Base-by-base conservation (phyloP, 1,284 basidiomycete genomes). In the Inonotus hispidus region DNA sequence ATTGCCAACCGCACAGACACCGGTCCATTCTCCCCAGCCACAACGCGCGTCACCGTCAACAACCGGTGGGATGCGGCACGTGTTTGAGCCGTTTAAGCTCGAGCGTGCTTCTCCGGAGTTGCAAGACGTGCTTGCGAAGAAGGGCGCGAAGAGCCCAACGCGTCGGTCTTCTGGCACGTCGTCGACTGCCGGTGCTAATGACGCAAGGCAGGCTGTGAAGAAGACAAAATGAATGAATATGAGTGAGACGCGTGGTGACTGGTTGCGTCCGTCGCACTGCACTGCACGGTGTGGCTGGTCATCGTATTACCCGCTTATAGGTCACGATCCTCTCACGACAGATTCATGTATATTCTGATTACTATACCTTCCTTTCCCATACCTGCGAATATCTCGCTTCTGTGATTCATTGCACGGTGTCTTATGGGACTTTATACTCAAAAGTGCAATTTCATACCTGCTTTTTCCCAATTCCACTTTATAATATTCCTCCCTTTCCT, bases 101-200 rank as follows among this genome's bases (percentile, higher is more conserved):
- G 81, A 82, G 58, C 76, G 78, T 19, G 76, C 79, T 25, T 81
- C 82, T 25, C 83, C 84, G 55, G 83, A 85, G 65, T 74, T 85
- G 57, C 77, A 73, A 60, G 76, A 78, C 65, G 74, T 84, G 58
- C 71, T 84, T 62, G 75, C 77, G 71, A 82, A 80, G 73, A 82
- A 80, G 68, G 67, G 59, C 65, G 25, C 45, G 25, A 47, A 47
- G 68, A 58, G 67, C 70, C 49, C 74, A 73, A 71, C 69, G 68
- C 61, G 52, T 55, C 49, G 49, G 19, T 14, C 53, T 46, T 39
- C 60, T 55, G 35, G 27, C 50, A 49, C 38, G n/a, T 50, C 53
- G 14, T 32, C 32, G 32, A 32, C 4, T 32, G 32, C 32, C 7
- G 16, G 8, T n/a, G 32, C 27, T 29, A 41, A 23, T 27, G 45